These are phyloP conservation scores for Fraxinus sp. DNA, from an alignment of 305 asterid genomes.

Conservation along the genomic window DNA sequence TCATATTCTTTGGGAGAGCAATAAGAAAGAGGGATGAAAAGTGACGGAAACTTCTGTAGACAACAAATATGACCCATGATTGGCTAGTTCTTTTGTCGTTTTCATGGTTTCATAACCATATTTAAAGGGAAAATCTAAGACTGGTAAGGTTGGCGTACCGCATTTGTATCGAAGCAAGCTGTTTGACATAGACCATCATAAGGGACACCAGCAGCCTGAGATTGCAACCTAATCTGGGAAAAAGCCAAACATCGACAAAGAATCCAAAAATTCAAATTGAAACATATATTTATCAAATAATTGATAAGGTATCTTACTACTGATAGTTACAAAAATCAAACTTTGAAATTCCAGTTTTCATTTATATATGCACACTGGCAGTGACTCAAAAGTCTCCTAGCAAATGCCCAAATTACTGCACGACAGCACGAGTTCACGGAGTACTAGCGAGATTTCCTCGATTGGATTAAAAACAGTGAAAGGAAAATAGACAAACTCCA, in stretches of 20 bases:
- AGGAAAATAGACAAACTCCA: not conserved
- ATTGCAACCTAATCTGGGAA: conserved; percentile 88
- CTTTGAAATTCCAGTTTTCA: not conserved
- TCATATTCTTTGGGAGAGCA: not conserved
- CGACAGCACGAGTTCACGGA: not conserved
- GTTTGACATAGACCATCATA: conserved; percentile 38
- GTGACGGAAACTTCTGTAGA: not conserved
- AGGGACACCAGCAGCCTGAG: conserved; percentile 87
- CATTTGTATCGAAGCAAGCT: conserved; percentile 38
- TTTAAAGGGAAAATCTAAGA: not conserved
- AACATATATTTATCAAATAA: not conserved
- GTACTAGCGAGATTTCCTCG: not conserved
- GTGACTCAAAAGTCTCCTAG: not conserved
- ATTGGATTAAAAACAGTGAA: not conserved
- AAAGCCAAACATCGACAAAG: conserved; percentile 23
- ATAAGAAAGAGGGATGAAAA: not conserved
- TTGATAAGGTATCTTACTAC: not conserved
- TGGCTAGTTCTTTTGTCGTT: not conserved
- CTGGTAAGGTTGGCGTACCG: conserved; percentile 33
- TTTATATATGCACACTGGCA: not conserved
- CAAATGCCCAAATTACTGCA: not conserved
- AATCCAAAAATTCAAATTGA: not conserved
- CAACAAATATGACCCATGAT: conserved; percentile 2
- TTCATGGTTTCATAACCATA: conserved; percentile 7
- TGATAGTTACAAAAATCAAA: not conserved